Percentiles rank a stretch among this genome's conserved stretches.
phyloP scores from a whole-genome alignment of 331 rosid genomes.

The Quercus phellos region DNA sequence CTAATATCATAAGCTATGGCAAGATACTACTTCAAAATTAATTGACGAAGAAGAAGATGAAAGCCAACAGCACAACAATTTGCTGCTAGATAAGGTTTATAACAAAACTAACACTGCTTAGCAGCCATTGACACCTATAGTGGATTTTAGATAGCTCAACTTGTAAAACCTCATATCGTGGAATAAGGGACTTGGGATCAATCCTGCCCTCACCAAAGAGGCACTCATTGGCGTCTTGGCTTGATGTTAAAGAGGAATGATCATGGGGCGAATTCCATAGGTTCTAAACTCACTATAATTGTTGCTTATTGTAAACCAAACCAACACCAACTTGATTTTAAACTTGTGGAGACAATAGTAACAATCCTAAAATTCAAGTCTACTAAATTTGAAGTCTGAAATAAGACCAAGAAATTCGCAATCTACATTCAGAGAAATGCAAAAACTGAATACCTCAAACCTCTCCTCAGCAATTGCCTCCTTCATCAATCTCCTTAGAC shows the following conservation, averaged over 20 bases:
- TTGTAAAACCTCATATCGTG: no score
- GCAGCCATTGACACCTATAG: not conserved
- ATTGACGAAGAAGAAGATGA: no score
- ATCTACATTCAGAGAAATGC: not conserved
- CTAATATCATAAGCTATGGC: no score
- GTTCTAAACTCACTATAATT: not conserved
- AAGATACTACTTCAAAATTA: no score
- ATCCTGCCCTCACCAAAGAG: no score
- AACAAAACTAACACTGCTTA: not conserved
- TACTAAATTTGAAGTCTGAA: not conserved
- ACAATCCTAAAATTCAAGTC: not conserved
- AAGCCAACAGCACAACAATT: no score
- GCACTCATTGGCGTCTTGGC: no score
- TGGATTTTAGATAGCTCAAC: no score
- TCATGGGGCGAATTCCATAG: no score
- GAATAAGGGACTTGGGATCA: no score
- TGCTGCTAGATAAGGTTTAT: no score
- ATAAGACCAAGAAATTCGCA: not conserved
- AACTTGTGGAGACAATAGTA: not conserved
- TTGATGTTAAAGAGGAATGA: no score
- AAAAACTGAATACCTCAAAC: conserved; percentile 48
- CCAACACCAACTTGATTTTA: not conserved
- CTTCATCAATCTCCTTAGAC: conserved; percentile 55
- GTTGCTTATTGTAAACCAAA: not conserved
- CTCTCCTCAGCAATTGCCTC: conserved; percentile 78